A percentile compares a stretch with the other conserved stretches of the same genome.
Conservation (phyloP, 2,329 filamentous ascomycete species). For the Colletotrichum truncatum region DNA sequence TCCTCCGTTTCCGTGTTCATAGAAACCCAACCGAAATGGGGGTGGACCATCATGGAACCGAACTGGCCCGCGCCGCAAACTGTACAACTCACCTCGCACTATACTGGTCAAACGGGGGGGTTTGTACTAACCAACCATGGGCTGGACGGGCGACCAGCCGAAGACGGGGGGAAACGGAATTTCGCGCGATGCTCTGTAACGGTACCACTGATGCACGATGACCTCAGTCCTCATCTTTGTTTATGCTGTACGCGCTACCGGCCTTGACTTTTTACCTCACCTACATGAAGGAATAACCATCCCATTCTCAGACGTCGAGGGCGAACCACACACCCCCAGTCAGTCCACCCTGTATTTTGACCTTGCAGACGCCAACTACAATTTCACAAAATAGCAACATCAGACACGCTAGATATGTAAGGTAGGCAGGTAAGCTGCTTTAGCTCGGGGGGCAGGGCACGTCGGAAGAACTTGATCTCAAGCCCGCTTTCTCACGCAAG, state of each 20-base stretch:
- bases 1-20: not conserved
- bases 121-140: not conserved
- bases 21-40: not conserved
- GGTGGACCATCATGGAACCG: not conserved
- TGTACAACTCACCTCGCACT: not conserved
- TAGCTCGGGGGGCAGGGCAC: not conserved
- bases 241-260: not conserved
- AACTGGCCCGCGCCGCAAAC: not conserved
- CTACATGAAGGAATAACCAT: not conserved
- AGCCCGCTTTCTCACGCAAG: not conserved
- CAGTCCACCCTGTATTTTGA: not conserved
- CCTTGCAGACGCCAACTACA: not conserved
- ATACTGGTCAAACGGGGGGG: not conserved
- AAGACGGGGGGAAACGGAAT: too few relatives aligned
- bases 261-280: conserved; percentile 20
- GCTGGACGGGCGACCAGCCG: not conserved
- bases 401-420: not conserved
- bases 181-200: not conserved
- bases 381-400: conserved; percentile 1
- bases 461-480: not conserved
- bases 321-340: not conserved
- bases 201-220: conserved; percentile 18
- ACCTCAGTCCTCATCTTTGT: not conserved
- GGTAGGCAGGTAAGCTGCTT: not conserved
- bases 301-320: not conserved